phyloP scores from a whole-genome alignment of 2,329 filamentous ascomycete species.

The Gaeumannomyces sp. region DNA sequence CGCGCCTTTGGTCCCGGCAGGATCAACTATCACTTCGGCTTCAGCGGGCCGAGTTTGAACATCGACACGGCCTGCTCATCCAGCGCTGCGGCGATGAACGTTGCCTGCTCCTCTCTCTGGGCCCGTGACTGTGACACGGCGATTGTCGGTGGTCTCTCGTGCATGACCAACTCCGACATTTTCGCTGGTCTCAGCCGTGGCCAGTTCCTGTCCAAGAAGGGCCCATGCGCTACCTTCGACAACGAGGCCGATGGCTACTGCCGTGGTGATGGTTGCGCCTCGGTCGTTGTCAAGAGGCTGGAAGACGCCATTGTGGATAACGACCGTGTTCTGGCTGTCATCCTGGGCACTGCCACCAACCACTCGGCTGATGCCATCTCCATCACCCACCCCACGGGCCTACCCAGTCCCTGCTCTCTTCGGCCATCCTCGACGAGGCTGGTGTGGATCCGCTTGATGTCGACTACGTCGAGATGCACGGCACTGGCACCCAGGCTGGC shows the following conservation, averaged over 20 bases:
- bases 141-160: constrained; percentile 70
- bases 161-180: constrained; percentile 76
- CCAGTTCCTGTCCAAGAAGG: constrained; percentile 71
- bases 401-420: constrained; percentile 67
- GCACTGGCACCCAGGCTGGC: constrained; percentile 79
- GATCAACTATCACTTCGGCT: constrained; percentile 74
- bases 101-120: constrained; percentile 68
- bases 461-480: constrained; percentile 84
- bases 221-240: constrained; percentile 75
- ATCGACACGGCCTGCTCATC: constrained; percentile 77
- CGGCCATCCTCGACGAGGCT: constrained; percentile 63
- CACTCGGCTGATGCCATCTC: constrained; percentile 76
- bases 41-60: constrained; percentile 64
- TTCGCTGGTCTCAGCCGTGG: constrained; percentile 70
- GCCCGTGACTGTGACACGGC: constrained; percentile 75
- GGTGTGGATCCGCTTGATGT: constrained; percentile 71
- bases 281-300: constrained; percentile 71
- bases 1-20: constrained; percentile 44
- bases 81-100: constrained; percentile 63
- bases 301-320: constrained; percentile 72
- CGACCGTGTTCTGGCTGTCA: constrained; percentile 70
- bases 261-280: constrained; percentile 69
- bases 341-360: constrained; percentile 70
- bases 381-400: constrained; percentile 75
- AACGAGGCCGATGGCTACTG: constrained; percentile 78